Base-by-base conservation (phyloP, 495 filamentous ascomycete genomes). In the Monascus purpureus region DNA sequence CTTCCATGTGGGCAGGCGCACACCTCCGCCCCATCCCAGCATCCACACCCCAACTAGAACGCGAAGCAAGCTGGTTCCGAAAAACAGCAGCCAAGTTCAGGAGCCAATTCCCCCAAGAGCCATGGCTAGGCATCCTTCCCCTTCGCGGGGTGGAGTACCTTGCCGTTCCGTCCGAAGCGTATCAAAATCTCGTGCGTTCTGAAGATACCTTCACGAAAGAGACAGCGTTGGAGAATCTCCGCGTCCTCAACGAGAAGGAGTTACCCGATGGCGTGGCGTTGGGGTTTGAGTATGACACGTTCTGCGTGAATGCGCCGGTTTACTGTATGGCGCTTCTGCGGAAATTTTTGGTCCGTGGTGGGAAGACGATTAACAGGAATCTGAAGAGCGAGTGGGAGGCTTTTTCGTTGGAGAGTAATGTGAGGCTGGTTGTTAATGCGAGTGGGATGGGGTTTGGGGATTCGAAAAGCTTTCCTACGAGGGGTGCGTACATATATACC, bases 1-100 rank as follows among this genome's bases (percentile, higher is more conserved):
- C 67, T 13, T 70, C 68, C 8, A 54, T 61, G 7, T 72, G 68
- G 68, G 68, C 52, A 17, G 67, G 68, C 24, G 66, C 65, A 13
- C 66, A 63, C 37, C 59, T 64, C 40, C 62, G 65, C 9, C 57
- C 52, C 13, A 43, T 61, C 13, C 56, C 59, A 2, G 56, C 54
- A 13, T 31, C 30, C 17, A 43, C 45, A 1, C 4, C 5, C 6
- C 35, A 34, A 11, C 12, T 39, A 8, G 13, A 8, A 8, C 43
- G 43, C 25, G 58, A 63, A 25, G 52, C 64, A 33, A 45, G 34
- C 36, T 37, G 60, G 31, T 44, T 59, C 5, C 40, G 57, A 1
- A 29, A 23, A 2, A 68, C 65, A 16, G 65, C 45, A 38, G 24
- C 39, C 6, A 52, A 49, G 36, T 59, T 69, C 61, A 38, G 45